Evolutionary conservation across 192 early-diverging fungal genomes (phyloP).

Genomic region (Coemansia asiatica): DNA sequence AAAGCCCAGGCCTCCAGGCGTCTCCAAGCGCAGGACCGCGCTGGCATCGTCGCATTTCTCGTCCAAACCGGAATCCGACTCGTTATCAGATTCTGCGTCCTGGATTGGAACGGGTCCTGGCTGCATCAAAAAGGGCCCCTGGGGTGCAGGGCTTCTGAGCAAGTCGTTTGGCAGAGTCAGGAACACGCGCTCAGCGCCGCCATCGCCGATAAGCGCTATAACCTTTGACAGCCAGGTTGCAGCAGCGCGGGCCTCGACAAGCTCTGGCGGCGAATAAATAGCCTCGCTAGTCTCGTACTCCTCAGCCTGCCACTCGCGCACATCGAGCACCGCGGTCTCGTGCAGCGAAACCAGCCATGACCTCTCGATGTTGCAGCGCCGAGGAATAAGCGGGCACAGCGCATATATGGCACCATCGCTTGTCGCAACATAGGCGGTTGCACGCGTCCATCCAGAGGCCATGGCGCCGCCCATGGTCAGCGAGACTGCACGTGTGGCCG

Average conservation of each 20-base stretch:
- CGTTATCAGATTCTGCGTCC: constrained; percentile 4
- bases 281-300: constrained; percentile 37
- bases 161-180: constrained; percentile 26
- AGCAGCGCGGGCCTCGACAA: constrained; percentile 35
- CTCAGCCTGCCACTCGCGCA: constrained; percentile 55
- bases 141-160: constrained; percentile 19
- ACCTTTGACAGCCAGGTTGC: constrained; percentile 11
- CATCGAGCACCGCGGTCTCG: constrained; percentile 38
- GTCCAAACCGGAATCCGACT: constrained; percentile 19
- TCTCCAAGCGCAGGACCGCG: constrained; percentile 39
- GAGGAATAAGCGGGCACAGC: constrained; percentile 77
- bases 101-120: constrained; percentile 42
- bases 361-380: constrained; percentile 33
- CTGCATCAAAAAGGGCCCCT: constrained; percentile 56
- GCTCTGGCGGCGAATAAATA: constrained; percentile 45
- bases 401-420: constrained; percentile 70
- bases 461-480: constrained; percentile 50
- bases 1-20: constrained; percentile 53
- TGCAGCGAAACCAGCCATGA: constrained; percentile 42
- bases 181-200: constrained; percentile 15
- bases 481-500: constrained; percentile 46
- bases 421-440: constrained; percentile 71
- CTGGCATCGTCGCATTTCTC: constrained; percentile 41
- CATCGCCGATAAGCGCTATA: background rate
- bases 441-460: constrained; percentile 65